Evolutionary conservation across 129 eudicot genomes (phyloP), one percentile per base, ranked within the genome.

Genomic region (Lactuca saligna): DNA sequence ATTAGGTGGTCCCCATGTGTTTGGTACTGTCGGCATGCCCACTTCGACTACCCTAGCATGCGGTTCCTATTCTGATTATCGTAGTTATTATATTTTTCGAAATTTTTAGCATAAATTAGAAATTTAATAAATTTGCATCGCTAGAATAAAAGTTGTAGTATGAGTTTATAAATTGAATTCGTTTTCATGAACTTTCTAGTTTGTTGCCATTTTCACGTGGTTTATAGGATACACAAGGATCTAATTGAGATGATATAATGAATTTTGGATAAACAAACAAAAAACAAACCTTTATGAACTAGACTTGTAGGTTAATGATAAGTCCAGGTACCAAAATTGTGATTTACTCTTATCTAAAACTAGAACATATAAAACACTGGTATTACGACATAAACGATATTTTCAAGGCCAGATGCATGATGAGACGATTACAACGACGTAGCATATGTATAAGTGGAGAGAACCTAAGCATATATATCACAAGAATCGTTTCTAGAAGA

Each of bases 361-460:
- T 9, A 42, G 10, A 42, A 15, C 16, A 37, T 34, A 38, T 61
- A 38, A 61, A 35, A 14, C 13, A n/a, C 17, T 35, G 29, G 17
- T 3, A 37, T 2, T 3, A 62, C 33, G 66, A 62, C 66, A 17
- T 62, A 15, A 8, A 62, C 3, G 66, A n/a, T 15, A n/a, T 38
- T 6, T 16, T 37, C 15, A 38, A 62, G 42, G 51, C 13, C 11
- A 38, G 12, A 60, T 39, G 15, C 41, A 12, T 6, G 35, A 58
- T 6, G 17, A 34, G 51, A 61, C 50, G 50, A 38, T 38, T 37
- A 7, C 7, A 11, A 61, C 66, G 17, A 61, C 51, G 51, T 61
- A 61, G 32, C 29, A 61, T 34, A 35, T 12, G 8, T 62, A 62
- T 32, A 8, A 15, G 44, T 61, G 66, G 66, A 61, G 17, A 61